A percentile compares a stretch with the other conserved stretches of the same genome.
Conservation (phyloP, 768 basidiomycete species). For the Sarcomyxa edulis region DNA sequence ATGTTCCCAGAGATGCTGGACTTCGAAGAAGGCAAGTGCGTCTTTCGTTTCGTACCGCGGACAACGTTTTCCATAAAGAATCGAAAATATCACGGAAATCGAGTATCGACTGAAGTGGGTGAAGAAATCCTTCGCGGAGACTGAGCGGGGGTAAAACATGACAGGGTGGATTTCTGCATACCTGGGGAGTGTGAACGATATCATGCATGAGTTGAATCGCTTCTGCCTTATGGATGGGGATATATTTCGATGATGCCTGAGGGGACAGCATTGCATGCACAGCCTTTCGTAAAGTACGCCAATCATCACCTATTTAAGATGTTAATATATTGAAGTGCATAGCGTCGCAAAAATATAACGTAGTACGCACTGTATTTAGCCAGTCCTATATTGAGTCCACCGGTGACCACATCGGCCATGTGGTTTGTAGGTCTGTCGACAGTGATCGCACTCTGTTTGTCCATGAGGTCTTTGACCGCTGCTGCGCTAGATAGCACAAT, state of each 20-base stretch:
- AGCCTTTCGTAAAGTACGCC: constrained; percentile 11
- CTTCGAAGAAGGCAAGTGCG: constrained; percentile 6
- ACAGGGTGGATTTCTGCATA: too few species aligned
- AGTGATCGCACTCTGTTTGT: constrained; percentile 16
- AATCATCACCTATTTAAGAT: constrained; percentile 10
- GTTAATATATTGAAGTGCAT: too few species aligned
- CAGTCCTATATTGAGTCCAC: constrained; percentile 13
- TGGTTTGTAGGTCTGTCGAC: constrained; percentile 17
- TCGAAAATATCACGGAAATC: constrained; percentile 8
- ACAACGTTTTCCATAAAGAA: constrained; percentile 9
- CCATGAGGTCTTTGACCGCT: constrained; percentile 20
- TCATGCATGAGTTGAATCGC: constrained; percentile 23
- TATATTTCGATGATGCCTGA: constrained; percentile 11
- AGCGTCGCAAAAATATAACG: neutral
- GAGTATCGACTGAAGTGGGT: constrained; percentile 7
- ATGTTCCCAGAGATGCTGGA: neutral
- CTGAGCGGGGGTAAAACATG: too few species aligned
- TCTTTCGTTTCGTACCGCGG: constrained; percentile 7
- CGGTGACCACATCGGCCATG: constrained; percentile 13
- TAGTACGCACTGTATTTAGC: constrained; percentile 7
- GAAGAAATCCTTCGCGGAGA: constrained; percentile 6
- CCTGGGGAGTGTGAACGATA: constrained; percentile 20
- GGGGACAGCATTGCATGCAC: constrained; percentile 13
- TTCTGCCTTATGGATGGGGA: constrained; percentile 19
- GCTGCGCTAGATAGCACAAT: constrained; percentile 17